Evolutionary conservation across 75 land plant species (phyloP).

Genomic region (Cunninghamia lanceolata): DNA sequence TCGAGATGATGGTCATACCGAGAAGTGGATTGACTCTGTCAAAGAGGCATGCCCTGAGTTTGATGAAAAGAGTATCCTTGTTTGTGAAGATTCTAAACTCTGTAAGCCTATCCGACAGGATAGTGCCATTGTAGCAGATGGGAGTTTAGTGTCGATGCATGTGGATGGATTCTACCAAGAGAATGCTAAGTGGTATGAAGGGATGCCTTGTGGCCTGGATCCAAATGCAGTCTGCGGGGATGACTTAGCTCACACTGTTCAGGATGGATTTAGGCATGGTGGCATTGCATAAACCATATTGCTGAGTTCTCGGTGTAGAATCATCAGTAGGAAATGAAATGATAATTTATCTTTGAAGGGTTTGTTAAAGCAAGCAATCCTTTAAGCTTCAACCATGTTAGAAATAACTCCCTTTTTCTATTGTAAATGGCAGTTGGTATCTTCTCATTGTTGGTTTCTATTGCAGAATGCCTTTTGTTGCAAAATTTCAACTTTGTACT

Average conservation of each 20-base stretch:
- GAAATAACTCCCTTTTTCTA: background rate
- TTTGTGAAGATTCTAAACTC: slow-evolving; percentile 50
- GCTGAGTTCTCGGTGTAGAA: background rate
- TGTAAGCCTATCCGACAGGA: slow-evolving; percentile 60
- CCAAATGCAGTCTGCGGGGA: slow-evolving; percentile 54
- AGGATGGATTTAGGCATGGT: slow-evolving; percentile 44
- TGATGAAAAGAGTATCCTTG: slow-evolving; percentile 58
- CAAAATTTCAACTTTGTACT: background rate
- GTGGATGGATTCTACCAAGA: slow-evolving; percentile 77
- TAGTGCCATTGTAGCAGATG: slow-evolving; percentile 39
- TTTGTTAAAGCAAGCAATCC: background rate
- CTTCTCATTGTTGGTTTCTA: background rate
- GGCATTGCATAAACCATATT: slow-evolving; percentile 33
- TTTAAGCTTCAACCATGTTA: no score
- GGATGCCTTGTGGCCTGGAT: slow-evolving; percentile 62
- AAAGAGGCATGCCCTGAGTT: slow-evolving; percentile 42
- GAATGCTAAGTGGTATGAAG: slow-evolving; percentile 75
- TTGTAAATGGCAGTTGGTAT: background rate
- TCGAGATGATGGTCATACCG: slow-evolving; percentile 38
- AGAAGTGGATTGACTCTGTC: slow-evolving; percentile 43
- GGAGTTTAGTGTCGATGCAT: slow-evolving; percentile 54
- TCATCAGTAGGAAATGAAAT: background rate
- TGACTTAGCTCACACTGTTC: slow-evolving; percentile 25
- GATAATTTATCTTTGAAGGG: background rate
- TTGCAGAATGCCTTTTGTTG: background rate